phyloP scores from a whole-genome alignment of 2,329 filamentous ascomycete genomes.

The Pestalotiopsis sp. region DNA sequence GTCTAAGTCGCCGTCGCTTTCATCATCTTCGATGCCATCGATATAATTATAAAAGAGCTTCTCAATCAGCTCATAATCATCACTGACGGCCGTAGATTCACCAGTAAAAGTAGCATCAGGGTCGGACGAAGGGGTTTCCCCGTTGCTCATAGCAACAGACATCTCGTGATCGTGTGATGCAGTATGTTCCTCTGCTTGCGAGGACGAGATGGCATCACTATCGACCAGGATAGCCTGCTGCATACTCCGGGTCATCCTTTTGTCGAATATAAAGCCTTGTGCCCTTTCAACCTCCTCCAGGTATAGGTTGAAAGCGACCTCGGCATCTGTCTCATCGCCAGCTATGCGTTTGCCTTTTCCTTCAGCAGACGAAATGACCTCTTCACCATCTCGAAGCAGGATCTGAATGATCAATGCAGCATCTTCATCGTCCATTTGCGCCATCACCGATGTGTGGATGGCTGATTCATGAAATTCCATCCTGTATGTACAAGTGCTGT shows the following conservation, averaged over 20 bases:
- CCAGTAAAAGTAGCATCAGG: not conserved
- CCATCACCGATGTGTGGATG: not conserved
- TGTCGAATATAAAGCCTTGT: conserved; percentile 18
- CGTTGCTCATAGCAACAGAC: conserved; percentile 9
- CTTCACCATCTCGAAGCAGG: not conserved
- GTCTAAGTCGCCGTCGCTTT: not conserved
- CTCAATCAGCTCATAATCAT: conserved; percentile 18
- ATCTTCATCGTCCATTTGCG: not conserved
- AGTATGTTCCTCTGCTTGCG: conserved; percentile 17
- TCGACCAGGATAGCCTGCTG: conserved; percentile 23
- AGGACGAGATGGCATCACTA: conserved; percentile 17
- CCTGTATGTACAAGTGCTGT: not conserved
- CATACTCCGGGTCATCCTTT: conserved; percentile 26
- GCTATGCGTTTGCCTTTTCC: conserved; percentile 25
- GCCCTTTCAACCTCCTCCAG: conserved; percentile 21
- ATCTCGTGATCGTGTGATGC: conserved; percentile 18
- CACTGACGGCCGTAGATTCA: not conserved
- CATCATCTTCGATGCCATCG: conserved; percentile 11
- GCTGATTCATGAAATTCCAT: not conserved
- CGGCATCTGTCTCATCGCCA: conserved; percentile 19
- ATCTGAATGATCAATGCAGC: not conserved
- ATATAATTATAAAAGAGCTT: conserved; percentile 20
- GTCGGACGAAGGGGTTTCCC: not conserved
- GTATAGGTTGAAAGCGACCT: conserved; percentile 23
- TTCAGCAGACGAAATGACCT: not conserved